Evolutionary conservation across 768 basidiomycete species (phyloP).

Genomic region (Rhodotorula graminis): DNA sequence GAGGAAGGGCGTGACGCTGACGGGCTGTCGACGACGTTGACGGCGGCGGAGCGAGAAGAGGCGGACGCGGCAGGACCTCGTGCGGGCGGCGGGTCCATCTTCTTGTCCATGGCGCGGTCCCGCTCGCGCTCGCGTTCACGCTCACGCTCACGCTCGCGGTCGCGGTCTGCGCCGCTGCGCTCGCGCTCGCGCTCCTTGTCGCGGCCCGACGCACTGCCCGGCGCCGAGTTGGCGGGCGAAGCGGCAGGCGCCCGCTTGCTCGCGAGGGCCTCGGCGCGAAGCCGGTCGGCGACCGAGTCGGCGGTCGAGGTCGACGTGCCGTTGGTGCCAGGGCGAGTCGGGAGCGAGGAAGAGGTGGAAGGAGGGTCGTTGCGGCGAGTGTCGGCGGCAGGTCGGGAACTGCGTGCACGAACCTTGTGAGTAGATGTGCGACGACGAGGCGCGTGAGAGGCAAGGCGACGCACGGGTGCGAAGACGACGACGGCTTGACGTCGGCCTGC

Average conservation of each 20-base stretch:
- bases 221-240: background rate
- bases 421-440: no score
- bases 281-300: conserved; percentile 19
- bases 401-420: background rate
- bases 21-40: background rate
- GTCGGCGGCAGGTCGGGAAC: background rate
- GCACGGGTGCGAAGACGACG: background rate
- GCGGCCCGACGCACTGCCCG: no score
- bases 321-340: background rate
- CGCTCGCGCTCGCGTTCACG: background rate
- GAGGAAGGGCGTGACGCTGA: conserved; percentile 8
- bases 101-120: conserved; percentile 6
- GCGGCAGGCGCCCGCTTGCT: background rate
- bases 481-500: conserved; percentile 6
- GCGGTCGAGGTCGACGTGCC: background rate
- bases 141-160: background rate
- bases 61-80: conserved; percentile 1
- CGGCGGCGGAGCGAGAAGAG: background rate
- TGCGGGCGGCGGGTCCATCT: conserved; percentile 25
- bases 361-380: background rate
- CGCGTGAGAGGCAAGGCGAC: no score
- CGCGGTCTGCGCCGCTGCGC: background rate
- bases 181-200: background rate
- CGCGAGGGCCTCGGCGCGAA: conserved; percentile 25
- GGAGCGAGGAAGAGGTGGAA: background rate